A percentile compares a stretch with the other conserved stretches of the same genome.
Evolutionary conservation across 495 filamentous ascomycete species (phyloP).

Genomic region (Clavariopsis aquatica): DNA sequence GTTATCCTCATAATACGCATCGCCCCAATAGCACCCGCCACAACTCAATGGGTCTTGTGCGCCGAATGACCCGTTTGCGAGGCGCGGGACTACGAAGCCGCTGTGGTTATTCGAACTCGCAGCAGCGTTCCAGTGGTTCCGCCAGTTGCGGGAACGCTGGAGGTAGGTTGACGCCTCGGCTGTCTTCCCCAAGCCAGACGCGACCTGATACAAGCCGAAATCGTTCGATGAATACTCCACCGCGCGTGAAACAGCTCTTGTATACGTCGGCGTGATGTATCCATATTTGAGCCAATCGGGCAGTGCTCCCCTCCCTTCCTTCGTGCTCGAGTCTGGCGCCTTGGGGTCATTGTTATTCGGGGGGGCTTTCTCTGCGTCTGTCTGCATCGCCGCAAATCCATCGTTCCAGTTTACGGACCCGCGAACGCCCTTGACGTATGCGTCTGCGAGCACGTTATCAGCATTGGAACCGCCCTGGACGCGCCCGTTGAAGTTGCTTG

Average conservation of each 20-base stretch:
- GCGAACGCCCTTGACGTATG: conserved; percentile 70
- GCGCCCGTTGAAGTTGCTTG: conserved; percentile 69
- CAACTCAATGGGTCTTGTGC: conserved; percentile 62
- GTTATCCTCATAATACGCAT: conserved; percentile 63
- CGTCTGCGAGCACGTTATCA: conserved; percentile 74
- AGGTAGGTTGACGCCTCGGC: conserved; percentile 63
- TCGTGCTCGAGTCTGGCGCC: conserved; percentile 63
- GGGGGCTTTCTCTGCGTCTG: conserved; percentile 65
- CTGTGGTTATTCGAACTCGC: conserved; percentile 57
- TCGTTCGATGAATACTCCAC: conserved; percentile 70
- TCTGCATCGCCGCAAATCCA: conserved; percentile 69
- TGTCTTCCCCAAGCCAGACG: conserved; percentile 55
- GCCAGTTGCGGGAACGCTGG: conserved; percentile 66
- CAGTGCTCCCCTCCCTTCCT: conserved; percentile 70
- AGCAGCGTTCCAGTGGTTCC: conserved; percentile 68
- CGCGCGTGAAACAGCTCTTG: conserved; percentile 63
- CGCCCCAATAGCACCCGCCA: conserved; percentile 69
- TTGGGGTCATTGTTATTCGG: conserved; percentile 60
- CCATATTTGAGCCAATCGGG: conserved; percentile 66
- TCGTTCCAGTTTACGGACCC: conserved; percentile 68
- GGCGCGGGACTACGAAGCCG: conserved; percentile 67
- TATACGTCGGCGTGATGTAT: conserved; percentile 65
- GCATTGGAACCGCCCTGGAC: conserved; percentile 73
- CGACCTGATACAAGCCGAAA: conserved; percentile 63
- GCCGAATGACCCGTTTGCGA: conserved; percentile 55